Base-by-base conservation (phyloP, 129 eudicot species). In the Erigeron canadensis region DNA sequence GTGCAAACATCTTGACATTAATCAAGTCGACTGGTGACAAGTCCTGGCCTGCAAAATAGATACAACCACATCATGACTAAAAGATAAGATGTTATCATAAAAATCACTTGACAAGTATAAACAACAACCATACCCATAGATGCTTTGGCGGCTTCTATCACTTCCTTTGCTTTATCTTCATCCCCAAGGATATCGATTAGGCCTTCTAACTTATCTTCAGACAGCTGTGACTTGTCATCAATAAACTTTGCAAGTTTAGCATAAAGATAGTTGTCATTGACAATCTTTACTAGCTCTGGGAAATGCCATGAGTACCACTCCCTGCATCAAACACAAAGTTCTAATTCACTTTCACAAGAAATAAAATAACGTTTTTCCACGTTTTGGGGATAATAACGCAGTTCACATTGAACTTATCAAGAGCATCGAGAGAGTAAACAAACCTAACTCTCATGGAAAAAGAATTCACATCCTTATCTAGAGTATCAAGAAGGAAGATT, bases 251-350 rank as follows among this genome's bases (percentile, higher is more conserved):
- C 90, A 60, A 87, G 83, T 79, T 89, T 93, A 38, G 98, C 96
- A 63, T 89, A 93, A 23, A 93, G 92, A 85, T 93, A 93, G 80
- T 93, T 93, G 78, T 93, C 98, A 67, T 85, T 93, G 63, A 93
- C 86, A 65, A 93, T 89, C 88, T 93, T 93, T 37, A 87, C 98
- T 65, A 93, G 63, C 79, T 93, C 98, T 3, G 98, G 98, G 75
- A 93, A 93, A 82, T 93, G 98, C 98, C 98, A 93, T n/a, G 86
- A 79, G 77, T 93, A 93, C 98, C 98, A 93, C 67, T 93, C 98
- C 77, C 98, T 89, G 84, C 70, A 80, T n/a, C 18, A 55, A 80
- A 39, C 65, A 77, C 15, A 63, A 66, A 5, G 67, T 12, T 60
- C 19, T 17, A 17, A 21, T 22, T 40, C 21, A 19, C 12, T 17